Percentiles rank a stretch among this genome's conserved stretches.
Conservation (phyloP, 2,329 filamentous ascomycete genomes). For the Colletotrichum tamarilloi region DNA sequence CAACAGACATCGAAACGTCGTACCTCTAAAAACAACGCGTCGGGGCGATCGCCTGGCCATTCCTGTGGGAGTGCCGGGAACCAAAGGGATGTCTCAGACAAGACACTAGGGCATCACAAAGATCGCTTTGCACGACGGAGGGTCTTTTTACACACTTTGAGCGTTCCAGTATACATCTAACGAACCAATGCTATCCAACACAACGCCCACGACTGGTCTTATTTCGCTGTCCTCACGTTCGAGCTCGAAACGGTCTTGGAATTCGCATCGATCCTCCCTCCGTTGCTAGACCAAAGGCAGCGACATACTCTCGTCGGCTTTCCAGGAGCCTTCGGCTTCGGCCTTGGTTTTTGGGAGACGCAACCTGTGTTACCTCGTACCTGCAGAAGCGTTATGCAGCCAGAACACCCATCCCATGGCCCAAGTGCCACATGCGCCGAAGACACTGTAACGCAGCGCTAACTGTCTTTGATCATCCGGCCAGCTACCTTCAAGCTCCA, state of each 20-base stretch:
- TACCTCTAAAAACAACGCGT: constrained; percentile 19
- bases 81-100: constrained; percentile 34
- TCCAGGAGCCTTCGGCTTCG: constrained; percentile 1
- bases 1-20: neutral
- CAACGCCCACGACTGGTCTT: neutral
- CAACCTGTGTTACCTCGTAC: constrained; percentile 37
- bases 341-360: constrained; percentile 1
- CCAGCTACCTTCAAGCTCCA: constrained; percentile 24
- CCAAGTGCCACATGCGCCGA: constrained; percentile 30
- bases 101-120: constrained; percentile 15
- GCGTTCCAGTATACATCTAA: constrained; percentile 21
- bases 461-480: constrained; percentile 19
- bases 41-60: constrained; percentile 9
- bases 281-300: constrained; percentile 6
- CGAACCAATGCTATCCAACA: constrained; percentile 3
- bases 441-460: constrained; percentile 29
- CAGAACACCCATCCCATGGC: constrained; percentile 3
- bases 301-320: neutral
- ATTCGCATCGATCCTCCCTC: constrained; percentile 22
- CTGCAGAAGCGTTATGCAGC: constrained; percentile 41
- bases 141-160: constrained; percentile 8
- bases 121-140: constrained; percentile 18
- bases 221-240: neutral
- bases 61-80: constrained; percentile 20
- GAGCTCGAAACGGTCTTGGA: constrained; percentile 5